Evolutionary conservation across 2,329 filamentous ascomycete genomes (phyloP).

Genomic region (Graphilbum ipis-grandicollis): DNA sequence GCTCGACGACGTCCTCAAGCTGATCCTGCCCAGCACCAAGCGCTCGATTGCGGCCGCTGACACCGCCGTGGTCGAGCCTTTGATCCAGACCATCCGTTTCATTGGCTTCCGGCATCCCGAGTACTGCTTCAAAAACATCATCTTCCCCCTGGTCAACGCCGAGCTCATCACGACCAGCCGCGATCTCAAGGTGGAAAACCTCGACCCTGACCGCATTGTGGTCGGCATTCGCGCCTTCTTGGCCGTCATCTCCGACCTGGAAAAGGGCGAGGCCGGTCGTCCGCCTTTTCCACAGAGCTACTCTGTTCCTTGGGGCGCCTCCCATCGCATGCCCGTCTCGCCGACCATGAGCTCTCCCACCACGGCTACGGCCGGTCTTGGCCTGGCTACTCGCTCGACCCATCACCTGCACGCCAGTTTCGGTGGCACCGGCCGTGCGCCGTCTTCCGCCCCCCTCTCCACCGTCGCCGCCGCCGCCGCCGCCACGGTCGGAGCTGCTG

Average conservation of each 20-base stretch:
- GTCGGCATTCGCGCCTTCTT: conserved; percentile 90
- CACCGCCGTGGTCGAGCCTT: conserved; percentile 64
- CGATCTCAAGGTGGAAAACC: conserved; percentile 73
- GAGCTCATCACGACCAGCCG: conserved; percentile 64
- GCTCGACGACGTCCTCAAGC: conserved; percentile 73
- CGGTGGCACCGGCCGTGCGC: too few relatives aligned
- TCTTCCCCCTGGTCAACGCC: conserved; percentile 90
- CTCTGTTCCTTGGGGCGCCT: conserved; percentile 15
- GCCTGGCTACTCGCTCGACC: not conserved
- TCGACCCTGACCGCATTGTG: conserved; percentile 95
- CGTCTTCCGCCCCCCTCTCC: too few relatives aligned
- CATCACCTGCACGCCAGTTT: too few relatives aligned
- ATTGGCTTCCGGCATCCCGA: conserved; percentile 90
- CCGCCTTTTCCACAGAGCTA: conserved; percentile 74
- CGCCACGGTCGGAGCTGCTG: too few relatives aligned
- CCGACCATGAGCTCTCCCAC: conserved; percentile 27
- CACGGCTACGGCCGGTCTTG: conserved; percentile 3
- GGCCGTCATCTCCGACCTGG: conserved; percentile 80
- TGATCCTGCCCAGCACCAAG: conserved; percentile 67
- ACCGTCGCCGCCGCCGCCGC: too few relatives aligned
- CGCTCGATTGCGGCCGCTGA: conserved; percentile 72
- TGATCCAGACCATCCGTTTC: conserved; percentile 87
- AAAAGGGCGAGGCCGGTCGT: conserved; percentile 58
- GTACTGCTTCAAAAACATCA: conserved; percentile 76
- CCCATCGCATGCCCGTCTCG: conserved; percentile 29